Percentiles rank a stretch among this genome's conserved stretches.
These are phyloP conservation scores for Rhodotorula taiwanensis DNA, from an alignment of 768 basidiomycete genomes.

Conservation along the genomic window DNA sequence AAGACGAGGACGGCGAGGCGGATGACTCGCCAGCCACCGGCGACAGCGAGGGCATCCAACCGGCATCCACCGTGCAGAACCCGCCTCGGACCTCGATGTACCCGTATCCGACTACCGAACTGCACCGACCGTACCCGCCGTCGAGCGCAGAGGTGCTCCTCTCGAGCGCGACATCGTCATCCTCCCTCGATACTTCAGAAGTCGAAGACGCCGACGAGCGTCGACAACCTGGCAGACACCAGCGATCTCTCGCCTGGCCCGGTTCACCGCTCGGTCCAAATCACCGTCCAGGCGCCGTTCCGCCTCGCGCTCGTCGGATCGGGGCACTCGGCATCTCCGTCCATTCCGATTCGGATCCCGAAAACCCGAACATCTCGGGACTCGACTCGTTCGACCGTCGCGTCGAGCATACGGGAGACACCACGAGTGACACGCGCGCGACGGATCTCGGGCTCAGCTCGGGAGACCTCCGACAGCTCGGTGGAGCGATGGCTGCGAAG, in stretches of 20 bases:
- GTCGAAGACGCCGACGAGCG: not conserved
- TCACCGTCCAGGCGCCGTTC: constrained; percentile 1
- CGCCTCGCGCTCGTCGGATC: constrained; percentile 19
- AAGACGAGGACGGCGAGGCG: constrained; percentile 12
- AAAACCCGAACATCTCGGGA: constrained; percentile 10
- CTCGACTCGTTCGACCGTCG: constrained; percentile 13
- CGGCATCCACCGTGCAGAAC: no score
- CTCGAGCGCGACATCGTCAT: constrained; percentile 1
- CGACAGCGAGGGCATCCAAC: not conserved
- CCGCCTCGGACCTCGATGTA: constrained; percentile 14
- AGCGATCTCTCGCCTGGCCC: not conserved
- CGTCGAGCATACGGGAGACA: constrained; percentile 1
- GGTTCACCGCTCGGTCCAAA: not conserved
- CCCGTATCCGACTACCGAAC: constrained; percentile 12
- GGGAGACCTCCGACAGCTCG: not conserved
- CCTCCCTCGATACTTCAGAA: not conserved
- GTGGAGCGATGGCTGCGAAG: not conserved
- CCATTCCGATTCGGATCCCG: constrained; percentile 23
- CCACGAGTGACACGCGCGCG: constrained; percentile 15
- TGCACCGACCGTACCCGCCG: not conserved
- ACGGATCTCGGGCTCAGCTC: constrained; percentile 7
- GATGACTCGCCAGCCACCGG: not conserved
- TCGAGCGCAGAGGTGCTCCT: constrained; percentile 11
- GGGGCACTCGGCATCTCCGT: constrained; percentile 35
- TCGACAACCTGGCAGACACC: not conserved